Evolutionary conservation across 2,329 filamentous ascomycete genomes (phyloP).

Genomic region (Myriosclerotinia duriaeana): DNA sequence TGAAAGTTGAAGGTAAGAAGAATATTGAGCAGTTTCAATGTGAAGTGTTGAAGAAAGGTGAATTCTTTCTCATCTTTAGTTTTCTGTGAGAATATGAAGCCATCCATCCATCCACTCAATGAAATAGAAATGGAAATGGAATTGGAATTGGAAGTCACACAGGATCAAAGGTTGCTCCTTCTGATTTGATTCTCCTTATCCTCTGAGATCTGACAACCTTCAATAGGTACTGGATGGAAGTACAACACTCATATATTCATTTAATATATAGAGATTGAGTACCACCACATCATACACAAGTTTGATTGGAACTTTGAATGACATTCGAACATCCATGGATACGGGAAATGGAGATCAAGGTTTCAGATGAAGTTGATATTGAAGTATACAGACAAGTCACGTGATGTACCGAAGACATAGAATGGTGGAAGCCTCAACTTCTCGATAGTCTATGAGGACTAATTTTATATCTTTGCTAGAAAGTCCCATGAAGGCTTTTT

Average conservation of each 20-base stretch:
- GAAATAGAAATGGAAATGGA: not conserved
- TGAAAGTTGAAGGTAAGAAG: not conserved
- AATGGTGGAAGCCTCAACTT: too few species aligned
- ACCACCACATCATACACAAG: too few species aligned
- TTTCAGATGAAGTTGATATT: too few species aligned
- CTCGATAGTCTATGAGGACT: too few species aligned
- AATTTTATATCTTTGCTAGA: too few species aligned
- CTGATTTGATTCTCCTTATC: not conserved
- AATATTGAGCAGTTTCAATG: not conserved
- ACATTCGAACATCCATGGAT: too few species aligned
- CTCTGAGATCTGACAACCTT: rapidly evolving
- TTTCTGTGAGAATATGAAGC: not conserved
- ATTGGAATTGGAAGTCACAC: not conserved
- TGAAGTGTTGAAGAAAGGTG: not conserved
- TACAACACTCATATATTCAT: not conserved
- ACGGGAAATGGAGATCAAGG: too few species aligned
- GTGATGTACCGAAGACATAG: too few species aligned
- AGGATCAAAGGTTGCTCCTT: not conserved
- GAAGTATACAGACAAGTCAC: too few species aligned
- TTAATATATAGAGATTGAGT: too few species aligned
- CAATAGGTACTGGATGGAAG: not conserved
- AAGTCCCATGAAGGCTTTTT: too few species aligned
- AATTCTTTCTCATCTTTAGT: not conserved
- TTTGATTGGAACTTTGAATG: too few species aligned
- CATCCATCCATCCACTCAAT: not conserved